Evolutionary conservation across 805 yeast genomes (phyloP), one percentile per base, ranked within the genome.

Genomic region (Sugiyamaella americana): DNA sequence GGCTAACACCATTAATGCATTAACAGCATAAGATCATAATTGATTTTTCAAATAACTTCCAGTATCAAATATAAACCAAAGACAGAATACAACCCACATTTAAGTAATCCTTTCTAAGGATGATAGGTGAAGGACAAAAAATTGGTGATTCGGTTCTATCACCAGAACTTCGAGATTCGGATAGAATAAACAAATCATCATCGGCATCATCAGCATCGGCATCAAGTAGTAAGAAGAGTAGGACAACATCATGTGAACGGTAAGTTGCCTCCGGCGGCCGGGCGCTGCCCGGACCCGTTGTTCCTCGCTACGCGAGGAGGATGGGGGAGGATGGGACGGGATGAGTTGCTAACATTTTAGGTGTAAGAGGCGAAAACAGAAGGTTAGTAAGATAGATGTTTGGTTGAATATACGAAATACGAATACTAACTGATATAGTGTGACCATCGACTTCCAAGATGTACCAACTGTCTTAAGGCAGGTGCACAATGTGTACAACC

Each of bases 391-490:
- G 17, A 11, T 42, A 26, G 11, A n/a, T 8, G 11, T 26, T 8
- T 26, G 11, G 13, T 13, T 13, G 13, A 26, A 8, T 26, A 8
- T 13, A 8, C 13, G 11, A 8, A 26, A 8, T 8, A 13, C 32
- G 13, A 17, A 17, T 37, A 13, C 41, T 37, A 29, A 40, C 46
- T 5, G 23, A 13, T 8, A 77, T 13, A 26, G 57, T 80, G 87
- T 64, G 85, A 81, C 54, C 84, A 79, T 47, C 68, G 81, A 41
- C 61, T 74, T 10, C 86, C 86, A 4, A 69, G 78, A 41, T 80
- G 87, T 56, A 76, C 84, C 3, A 78, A 80, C 37, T 81, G 87
- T 63, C 64, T 80, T 45, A 79, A 79, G 56, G 81, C 85, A 1
- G 79, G 77, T 26, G 78, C 73, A 4, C 65, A 72, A 49, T 80